These are phyloP conservation scores for Termitomyces sp. DNA, from an alignment of 768 basidiomycete genomes.

Conservation along the genomic window DNA sequence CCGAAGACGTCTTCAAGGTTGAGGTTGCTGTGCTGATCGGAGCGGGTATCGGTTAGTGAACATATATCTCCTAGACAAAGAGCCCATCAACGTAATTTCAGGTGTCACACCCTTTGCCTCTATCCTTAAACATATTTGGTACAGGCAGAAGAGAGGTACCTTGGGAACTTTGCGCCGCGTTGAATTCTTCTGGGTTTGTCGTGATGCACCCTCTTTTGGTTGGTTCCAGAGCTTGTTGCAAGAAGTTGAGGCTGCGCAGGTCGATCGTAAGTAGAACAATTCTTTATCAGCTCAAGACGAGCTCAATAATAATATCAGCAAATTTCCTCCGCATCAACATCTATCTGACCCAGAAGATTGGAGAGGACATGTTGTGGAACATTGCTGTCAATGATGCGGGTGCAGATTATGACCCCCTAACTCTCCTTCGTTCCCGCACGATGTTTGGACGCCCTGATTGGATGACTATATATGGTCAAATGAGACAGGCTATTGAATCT, in stretches of 20 bases:
- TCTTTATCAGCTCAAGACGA: not conserved
- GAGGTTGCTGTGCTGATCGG: slow-evolving; percentile 91
- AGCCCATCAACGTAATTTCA: slow-evolving; percentile 18
- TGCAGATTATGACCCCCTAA: slow-evolving; percentile 84
- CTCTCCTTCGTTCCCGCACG: slow-evolving; percentile 81
- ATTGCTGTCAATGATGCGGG: slow-evolving; percentile 85
- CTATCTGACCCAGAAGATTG: slow-evolving; percentile 83
- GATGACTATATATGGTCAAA: slow-evolving; percentile 70
- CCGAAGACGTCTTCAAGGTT: slow-evolving; percentile 82
- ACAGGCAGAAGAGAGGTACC: slow-evolving; percentile 73
- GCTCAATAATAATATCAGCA: slow-evolving; percentile 38
- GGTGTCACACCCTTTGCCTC: slow-evolving; percentile 94
- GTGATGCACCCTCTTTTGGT: slow-evolving; percentile 94
- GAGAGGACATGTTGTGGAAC: slow-evolving; percentile 87
- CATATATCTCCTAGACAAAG: not conserved
- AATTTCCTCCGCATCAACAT: slow-evolving; percentile 91
- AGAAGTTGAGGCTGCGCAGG: slow-evolving; percentile 84
- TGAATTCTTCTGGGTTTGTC: slow-evolving; percentile 93
- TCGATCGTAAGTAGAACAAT: slow-evolving; percentile 61
- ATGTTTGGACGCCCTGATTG: slow-evolving; percentile 93
- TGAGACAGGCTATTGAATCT: slow-evolving; percentile 72
- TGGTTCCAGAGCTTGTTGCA: slow-evolving; percentile 92
- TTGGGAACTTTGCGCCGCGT: slow-evolving; percentile 81
- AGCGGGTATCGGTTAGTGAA: slow-evolving; percentile 77
- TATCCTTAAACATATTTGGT: slow-evolving; percentile 95